phyloP scores from a whole-genome alignment of 176 grass and related monocot species.

The Aegilops longissima region DNA sequence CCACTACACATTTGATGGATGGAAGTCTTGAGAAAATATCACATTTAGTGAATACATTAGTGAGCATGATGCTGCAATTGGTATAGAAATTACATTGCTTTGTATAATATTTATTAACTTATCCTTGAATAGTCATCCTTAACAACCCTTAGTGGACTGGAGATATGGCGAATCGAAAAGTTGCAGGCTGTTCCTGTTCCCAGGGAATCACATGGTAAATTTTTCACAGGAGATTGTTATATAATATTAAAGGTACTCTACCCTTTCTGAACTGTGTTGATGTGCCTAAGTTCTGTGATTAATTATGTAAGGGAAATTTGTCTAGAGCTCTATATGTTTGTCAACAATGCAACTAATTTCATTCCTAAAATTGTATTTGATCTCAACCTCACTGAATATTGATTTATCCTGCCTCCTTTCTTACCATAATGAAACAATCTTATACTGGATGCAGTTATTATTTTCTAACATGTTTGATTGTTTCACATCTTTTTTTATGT shows the following conservation, averaged over 20 bases:
- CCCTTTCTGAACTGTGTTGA: slow-evolving; percentile 1
- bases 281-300: slow-evolving; percentile 12
- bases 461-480: neutral
- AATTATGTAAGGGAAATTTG: neutral
- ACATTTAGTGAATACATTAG: neutral
- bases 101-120: neutral
- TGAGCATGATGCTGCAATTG: slow-evolving; percentile 3
- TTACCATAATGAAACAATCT: too few species aligned
- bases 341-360: neutral
- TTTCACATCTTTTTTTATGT: slow-evolving; percentile 19
- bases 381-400: neutral
- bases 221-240: slow-evolving; percentile 88
- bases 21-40: neutral
- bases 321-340: neutral
- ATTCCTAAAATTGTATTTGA: slow-evolving; percentile 3
- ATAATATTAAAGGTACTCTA: slow-evolving; percentile 82
- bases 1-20: neutral
- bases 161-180: slow-evolving; percentile 98
- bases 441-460: neutral
- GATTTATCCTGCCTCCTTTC: too few species aligned
- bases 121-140: slow-evolving; percentile 43
- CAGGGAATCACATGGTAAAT: slow-evolving; percentile 74
- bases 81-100: neutral
- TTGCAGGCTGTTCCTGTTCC: slow-evolving; percentile 72
- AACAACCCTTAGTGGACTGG: slow-evolving; percentile 76